Percentiles rank a stretch among this genome's conserved stretches.
Evolutionary conservation across 176 grass and related monocot species (phyloP).

Genomic region (Canna indica): DNA sequence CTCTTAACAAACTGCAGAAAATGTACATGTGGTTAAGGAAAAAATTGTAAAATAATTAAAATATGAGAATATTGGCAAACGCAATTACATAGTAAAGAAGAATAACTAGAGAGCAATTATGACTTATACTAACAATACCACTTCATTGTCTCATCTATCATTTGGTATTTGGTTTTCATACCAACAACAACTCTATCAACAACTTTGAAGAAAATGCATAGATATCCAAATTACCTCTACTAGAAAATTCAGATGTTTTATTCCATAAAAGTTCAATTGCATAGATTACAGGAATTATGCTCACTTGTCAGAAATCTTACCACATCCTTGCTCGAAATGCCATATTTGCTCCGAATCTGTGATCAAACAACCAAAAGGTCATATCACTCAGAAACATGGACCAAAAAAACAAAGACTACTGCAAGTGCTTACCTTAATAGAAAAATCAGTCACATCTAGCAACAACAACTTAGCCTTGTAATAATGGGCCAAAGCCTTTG

Average conservation of each 20-base stretch:
- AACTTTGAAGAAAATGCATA: too few relatives aligned
- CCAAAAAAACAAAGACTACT: not conserved
- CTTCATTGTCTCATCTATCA: too few relatives aligned
- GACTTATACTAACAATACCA: too few relatives aligned
- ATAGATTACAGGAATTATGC: not conserved
- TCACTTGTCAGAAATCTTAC: constrained; percentile 22
- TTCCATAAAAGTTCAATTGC: not conserved
- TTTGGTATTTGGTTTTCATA: too few relatives aligned
- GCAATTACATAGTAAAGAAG: not conserved
- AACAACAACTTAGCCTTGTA: constrained; percentile 78
- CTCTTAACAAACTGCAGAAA: constrained; percentile 48
- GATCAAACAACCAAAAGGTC: constrained; percentile 10
- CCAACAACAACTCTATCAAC: too few relatives aligned
- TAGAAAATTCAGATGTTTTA: not conserved
- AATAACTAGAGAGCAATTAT: not conserved
- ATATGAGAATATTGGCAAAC: not conserved
- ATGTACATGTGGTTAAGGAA: not conserved
- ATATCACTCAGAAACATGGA: not conserved
- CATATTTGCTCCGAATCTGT: constrained; percentile 73
- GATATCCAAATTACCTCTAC: not conserved
- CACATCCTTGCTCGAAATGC: constrained; percentile 36
- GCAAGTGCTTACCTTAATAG: constrained; percentile 56
- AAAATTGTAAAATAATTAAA: not conserved
- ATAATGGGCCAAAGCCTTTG: constrained; percentile 77
- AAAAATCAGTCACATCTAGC: constrained; percentile 84